phyloP scores from a whole-genome alignment of 2,329 filamentous ascomycete genomes.

The Bretziella fagacearum region DNA sequence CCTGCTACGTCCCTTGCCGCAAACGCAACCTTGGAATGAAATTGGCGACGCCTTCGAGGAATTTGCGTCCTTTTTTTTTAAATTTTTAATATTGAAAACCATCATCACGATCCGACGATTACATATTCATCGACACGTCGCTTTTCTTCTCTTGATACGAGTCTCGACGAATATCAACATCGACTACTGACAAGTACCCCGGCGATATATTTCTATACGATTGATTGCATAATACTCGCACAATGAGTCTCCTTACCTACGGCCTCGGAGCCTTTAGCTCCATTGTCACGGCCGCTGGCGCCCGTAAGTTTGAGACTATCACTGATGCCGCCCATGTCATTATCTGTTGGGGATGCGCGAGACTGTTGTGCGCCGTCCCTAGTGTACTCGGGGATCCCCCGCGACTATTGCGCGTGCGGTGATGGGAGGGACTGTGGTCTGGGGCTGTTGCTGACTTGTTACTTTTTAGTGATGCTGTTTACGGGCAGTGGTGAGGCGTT shows the following conservation, averaged over 20 bases:
- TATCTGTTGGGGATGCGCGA: background rate
- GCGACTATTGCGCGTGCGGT: background rate
- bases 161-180: background rate
- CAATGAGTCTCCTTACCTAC: slow-evolving; percentile 58
- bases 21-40: background rate
- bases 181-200: background rate
- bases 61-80: slow-evolving; percentile 1
- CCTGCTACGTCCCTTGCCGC: background rate
- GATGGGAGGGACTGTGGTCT: no score
- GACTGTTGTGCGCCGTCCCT: no score
- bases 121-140: background rate
- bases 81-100: background rate
- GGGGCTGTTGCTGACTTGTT: background rate
- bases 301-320: slow-evolving; percentile 58
- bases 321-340: background rate
- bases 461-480: slow-evolving; percentile 77
- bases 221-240: slow-evolving; percentile 18
- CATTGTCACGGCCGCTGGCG: slow-evolving; percentile 55
- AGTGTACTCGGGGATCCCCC: no score
- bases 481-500: slow-evolving; percentile 91
- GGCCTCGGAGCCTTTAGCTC: slow-evolving; percentile 50
- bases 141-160: slow-evolving; percentile 1
- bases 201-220: background rate
- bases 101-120: background rate
- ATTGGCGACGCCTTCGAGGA: background rate